Evolutionary conservation across 768 basidiomycete genomes (phyloP).

Genomic region (Hygrophorus russula): DNA sequence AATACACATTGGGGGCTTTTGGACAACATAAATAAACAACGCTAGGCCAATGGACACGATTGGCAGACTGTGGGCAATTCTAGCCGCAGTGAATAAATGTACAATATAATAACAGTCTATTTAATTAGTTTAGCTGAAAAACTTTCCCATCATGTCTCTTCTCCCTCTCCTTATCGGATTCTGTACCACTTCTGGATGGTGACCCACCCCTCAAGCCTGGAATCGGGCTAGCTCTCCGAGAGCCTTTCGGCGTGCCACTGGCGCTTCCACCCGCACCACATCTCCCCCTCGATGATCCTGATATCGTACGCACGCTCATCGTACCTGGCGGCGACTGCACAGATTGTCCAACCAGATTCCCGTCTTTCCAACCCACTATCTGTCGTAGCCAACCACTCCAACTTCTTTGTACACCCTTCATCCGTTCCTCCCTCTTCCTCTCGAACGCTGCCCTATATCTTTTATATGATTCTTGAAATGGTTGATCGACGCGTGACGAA

Average conservation of each 20-base stretch:
- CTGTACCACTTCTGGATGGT: not conserved
- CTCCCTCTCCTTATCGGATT: not conserved
- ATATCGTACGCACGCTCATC: not conserved
- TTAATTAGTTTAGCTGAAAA: no score
- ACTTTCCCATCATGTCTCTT: not conserved
- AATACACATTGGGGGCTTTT: no score
- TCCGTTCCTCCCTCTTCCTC: slow-evolving; percentile 55
- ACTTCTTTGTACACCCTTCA: slow-evolving; percentile 11
- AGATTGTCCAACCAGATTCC: not conserved
- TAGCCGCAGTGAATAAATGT: no score
- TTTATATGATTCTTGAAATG: slow-evolving; percentile 87
- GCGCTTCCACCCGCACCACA: not conserved
- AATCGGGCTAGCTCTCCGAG: not conserved
- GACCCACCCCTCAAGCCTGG: not conserved
- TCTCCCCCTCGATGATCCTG: no score
- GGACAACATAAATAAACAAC: no score
- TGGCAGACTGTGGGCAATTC: no score
- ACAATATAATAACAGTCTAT: no score
- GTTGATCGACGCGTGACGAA: slow-evolving; percentile 72
- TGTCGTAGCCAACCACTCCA: not conserved
- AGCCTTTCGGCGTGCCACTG: not conserved
- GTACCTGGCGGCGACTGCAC: not conserved
- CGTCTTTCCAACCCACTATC: not conserved
- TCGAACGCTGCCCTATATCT: slow-evolving; percentile 86
- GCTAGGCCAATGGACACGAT: no score